A percentile compares a stretch with the other conserved stretches of the same genome.
Evolutionary conservation across 2,329 filamentous ascomycete genomes (phyloP).

Genomic region (Massarina eburnea): DNA sequence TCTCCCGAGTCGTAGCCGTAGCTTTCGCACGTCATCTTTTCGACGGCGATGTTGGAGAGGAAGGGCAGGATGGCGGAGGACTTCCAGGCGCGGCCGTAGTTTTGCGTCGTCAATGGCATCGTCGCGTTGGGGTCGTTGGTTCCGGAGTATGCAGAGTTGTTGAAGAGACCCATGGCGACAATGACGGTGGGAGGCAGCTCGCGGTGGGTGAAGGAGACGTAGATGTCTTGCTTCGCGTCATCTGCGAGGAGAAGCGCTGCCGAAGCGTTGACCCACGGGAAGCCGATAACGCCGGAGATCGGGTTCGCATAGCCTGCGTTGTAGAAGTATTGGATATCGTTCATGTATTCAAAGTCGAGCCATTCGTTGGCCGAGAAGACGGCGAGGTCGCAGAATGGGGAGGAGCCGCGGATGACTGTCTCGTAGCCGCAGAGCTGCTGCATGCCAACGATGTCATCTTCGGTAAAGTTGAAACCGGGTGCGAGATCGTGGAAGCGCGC

Average conservation of each 20-base stretch:
- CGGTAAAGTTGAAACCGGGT: constrained; percentile 64
- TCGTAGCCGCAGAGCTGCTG: constrained; percentile 69
- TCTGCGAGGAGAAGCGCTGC: constrained; percentile 53
- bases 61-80: constrained; percentile 66
- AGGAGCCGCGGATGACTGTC: constrained; percentile 63
- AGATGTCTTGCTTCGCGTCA: constrained; percentile 58
- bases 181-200: constrained; percentile 68
- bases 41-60: constrained; percentile 66
- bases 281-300: constrained; percentile 60
- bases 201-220: constrained; percentile 69
- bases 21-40: constrained; percentile 64
- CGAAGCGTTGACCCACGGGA: constrained; percentile 68
- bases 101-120: constrained; percentile 65
- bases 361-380: constrained; percentile 64
- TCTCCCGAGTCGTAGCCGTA: constrained; percentile 56
- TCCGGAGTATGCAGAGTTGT: constrained; percentile 62
- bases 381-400: constrained; percentile 61
- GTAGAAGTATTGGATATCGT: constrained; percentile 65
- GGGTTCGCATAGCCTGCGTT: constrained; percentile 66
- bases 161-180: constrained; percentile 69
- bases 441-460: constrained; percentile 65
- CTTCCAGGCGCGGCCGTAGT: constrained; percentile 64
- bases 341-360: constrained; percentile 67
- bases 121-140: constrained; percentile 60
- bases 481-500: constrained; percentile 57